Evolutionary conservation across 164 flowering plant species (phyloP).

Genomic region (Malania oleifera): DNA sequence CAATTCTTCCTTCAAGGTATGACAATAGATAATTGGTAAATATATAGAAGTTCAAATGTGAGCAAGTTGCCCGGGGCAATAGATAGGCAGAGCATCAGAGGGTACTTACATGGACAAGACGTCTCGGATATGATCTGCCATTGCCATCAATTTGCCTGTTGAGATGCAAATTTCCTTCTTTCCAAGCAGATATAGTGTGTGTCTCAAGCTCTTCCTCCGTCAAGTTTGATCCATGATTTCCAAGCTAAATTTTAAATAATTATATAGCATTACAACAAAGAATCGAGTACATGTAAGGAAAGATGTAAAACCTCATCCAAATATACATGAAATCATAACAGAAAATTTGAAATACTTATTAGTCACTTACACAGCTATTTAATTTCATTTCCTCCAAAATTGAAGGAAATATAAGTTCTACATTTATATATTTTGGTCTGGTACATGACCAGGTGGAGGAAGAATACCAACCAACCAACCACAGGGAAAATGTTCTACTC

Average conservation of each 20-base stretch:
- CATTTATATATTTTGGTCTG: too few species aligned
- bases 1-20: too few species aligned
- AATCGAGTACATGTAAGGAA: background rate
- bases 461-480: too few species aligned
- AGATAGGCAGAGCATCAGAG: background rate
- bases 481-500: too few species aligned
- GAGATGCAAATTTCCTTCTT: slow-evolving; percentile 64
- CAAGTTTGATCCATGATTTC: slow-evolving; percentile 77
- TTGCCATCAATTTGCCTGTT: slow-evolving; percentile 46
- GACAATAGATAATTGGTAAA: too few species aligned
- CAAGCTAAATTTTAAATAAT: slow-evolving; percentile 46
- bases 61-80: too few species aligned
- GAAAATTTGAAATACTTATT: background rate
- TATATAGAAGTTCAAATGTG: too few species aligned
- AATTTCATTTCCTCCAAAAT: too few species aligned
- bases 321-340: background rate
- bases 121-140: slow-evolving; percentile 39
- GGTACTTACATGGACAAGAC: slow-evolving; percentile 63
- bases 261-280: background rate
- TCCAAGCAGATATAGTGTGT: slow-evolving; percentile 92
- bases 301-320: background rate
- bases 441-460: too few species aligned
- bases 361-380: too few species aligned
- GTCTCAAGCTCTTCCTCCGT: slow-evolving; percentile 97
- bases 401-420: too few species aligned